These are phyloP conservation scores for Talaromyces nanjingensis DNA, from an alignment of 495 filamentous ascomycete species.

Conservation along the genomic window DNA sequence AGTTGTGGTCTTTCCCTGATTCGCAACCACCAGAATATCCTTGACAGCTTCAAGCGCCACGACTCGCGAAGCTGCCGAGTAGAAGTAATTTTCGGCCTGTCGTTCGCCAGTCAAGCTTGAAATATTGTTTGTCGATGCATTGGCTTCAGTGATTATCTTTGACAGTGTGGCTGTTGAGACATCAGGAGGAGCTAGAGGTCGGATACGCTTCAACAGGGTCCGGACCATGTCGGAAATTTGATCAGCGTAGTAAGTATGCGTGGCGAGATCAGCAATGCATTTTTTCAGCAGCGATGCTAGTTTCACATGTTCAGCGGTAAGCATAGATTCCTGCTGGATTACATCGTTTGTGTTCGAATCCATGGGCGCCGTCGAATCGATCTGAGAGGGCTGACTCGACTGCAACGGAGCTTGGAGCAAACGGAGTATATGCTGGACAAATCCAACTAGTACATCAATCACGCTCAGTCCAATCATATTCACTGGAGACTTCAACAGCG, in stretches of 20 bases:
- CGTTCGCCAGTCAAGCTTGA: conserved; percentile 36
- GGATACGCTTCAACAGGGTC: conserved; percentile 67
- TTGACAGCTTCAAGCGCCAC: conserved; percentile 76
- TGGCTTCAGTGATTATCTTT: conserved; percentile 37
- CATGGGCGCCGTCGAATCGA: background rate
- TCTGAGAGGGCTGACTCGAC: conserved; percentile 11
- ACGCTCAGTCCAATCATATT: conserved; percentile 92
- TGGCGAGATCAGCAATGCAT: conserved; percentile 80
- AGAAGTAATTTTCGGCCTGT: conserved; percentile 59
- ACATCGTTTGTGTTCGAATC: conserved; percentile 11
- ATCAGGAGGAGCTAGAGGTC: conserved; percentile 44
- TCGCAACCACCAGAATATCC: conserved; percentile 71
- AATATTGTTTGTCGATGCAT: conserved; percentile 24
- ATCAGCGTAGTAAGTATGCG: conserved; percentile 89
- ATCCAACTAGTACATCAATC: conserved; percentile 79
- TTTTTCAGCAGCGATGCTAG: conserved; percentile 61
- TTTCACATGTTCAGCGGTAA: conserved; percentile 41
- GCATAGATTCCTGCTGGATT: conserved; percentile 17
- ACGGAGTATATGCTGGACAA: conserved; percentile 70
- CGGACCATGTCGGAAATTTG: conserved; percentile 89
- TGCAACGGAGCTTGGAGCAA: conserved; percentile 37
- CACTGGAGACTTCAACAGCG: conserved; percentile 75
- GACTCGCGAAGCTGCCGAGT: conserved; percentile 63
- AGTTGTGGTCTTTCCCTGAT: conserved; percentile 51
- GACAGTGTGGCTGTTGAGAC: conserved; percentile 16